These are phyloP conservation scores for Zarea fungicola DNA, from an alignment of 2,329 filamentous ascomycete genomes.

Conservation along the genomic window DNA sequence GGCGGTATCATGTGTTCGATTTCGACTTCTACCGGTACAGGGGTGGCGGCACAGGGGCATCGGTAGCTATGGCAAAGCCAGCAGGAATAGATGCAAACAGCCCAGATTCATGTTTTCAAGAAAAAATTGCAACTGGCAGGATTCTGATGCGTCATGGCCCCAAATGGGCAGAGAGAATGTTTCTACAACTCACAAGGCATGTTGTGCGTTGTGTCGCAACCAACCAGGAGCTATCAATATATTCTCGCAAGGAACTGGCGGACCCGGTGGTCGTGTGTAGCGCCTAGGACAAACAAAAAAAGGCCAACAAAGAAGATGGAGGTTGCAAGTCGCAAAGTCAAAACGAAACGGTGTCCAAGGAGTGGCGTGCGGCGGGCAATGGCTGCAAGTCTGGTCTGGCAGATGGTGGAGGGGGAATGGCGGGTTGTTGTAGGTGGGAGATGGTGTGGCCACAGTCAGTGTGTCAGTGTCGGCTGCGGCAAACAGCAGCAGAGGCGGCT, in stretches of 20 bases:
- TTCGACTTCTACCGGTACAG: no score
- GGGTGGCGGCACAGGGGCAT: no score
- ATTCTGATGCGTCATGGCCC: neutral
- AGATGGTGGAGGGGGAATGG: neutral
- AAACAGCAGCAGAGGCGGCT: neutral
- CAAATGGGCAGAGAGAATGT: neutral
- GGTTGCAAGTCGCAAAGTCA: neutral
- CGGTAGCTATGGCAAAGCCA: no score
- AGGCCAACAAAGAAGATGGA: neutral
- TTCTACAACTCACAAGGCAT: constrained; percentile 12
- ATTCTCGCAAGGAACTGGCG: neutral
- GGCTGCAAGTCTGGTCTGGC: neutral
- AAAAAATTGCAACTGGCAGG: no score
- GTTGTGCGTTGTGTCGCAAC: constrained; percentile 7
- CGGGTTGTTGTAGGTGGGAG: neutral
- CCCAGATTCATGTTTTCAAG: no score
- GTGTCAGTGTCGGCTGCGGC: neutral
- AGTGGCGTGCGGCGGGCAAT: constrained; percentile 3
- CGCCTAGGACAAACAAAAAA: neutral
- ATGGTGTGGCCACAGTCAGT: neutral
- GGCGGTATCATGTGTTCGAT: no score
- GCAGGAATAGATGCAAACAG: no score
- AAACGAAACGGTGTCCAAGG: neutral
- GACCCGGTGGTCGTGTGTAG: neutral
- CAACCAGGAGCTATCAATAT: constrained; percentile 1